These are phyloP conservation scores for Chenopodium quinoa DNA, from an alignment of 148 eudicot species.

Conservation along the genomic window DNA sequence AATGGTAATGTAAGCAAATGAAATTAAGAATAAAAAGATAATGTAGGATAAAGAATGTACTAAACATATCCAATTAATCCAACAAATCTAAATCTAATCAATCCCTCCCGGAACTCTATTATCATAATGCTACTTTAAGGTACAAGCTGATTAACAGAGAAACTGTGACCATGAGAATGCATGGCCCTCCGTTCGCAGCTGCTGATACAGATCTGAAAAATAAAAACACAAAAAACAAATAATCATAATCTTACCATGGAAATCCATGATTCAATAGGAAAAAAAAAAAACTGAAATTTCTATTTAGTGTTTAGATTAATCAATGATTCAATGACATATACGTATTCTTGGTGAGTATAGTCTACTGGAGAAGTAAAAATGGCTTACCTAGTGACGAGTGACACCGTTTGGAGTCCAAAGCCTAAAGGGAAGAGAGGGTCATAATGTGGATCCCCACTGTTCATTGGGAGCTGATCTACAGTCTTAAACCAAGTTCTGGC, in stretches of 20 bases:
- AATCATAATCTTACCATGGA: background rate
- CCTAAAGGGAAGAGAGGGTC: conserved; percentile 84
- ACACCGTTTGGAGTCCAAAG: conserved; percentile 54
- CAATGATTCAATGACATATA: too few species aligned
- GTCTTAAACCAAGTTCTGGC: conserved; percentile 72
- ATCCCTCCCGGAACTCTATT: conserved; percentile 9
- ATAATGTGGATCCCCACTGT: conserved; percentile 61
- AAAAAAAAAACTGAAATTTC: too few species aligned
- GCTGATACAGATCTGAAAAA: conserved; percentile 49
- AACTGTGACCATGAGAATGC: conserved; percentile 22
- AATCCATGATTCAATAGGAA: background rate
- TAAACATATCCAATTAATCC: background rate
- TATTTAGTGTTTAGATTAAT: too few species aligned
- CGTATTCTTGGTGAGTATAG: too few species aligned
- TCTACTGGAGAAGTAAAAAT: background rate
- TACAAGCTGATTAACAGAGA: conserved; percentile 37
- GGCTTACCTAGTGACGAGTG: conserved; percentile 31
- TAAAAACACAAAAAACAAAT: conserved; percentile 11
- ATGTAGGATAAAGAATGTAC: background rate
- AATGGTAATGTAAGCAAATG: background rate
- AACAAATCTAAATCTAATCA: conserved; percentile 3
- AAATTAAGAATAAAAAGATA: background rate
- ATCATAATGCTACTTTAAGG: conserved; percentile 30
- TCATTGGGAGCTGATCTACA: conserved; percentile 85
- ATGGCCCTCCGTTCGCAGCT: conserved; percentile 37